Percentiles rank a stretch among this genome's conserved stretches.
These are phyloP conservation scores for Venustampulla echinocandica DNA, from an alignment of 495 filamentous ascomycete genomes.

Conservation along the genomic window DNA sequence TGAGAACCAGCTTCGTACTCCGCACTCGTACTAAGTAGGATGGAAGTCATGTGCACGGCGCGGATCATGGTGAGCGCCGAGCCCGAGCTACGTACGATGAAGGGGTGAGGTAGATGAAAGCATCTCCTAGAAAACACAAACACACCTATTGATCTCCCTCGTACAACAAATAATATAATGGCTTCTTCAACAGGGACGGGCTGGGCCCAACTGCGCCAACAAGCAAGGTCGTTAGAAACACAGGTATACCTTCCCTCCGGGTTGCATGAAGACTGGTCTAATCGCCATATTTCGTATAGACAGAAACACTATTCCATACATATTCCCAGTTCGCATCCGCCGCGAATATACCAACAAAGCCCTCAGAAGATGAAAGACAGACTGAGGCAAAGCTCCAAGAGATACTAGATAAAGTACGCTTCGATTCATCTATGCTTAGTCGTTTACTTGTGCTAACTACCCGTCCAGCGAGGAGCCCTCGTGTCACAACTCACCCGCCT, in stretches of 20 bases:
- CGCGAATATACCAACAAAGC: conserved; percentile 68
- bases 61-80: too few species aligned
- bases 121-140: too few species aligned
- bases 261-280: conserved; percentile 12
- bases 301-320: conserved; percentile 85
- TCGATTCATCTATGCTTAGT: conserved; percentile 1
- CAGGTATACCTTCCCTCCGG: conserved; percentile 55
- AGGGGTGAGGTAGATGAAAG: too few species aligned
- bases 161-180: too few species aligned
- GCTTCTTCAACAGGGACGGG: conserved; percentile 68
- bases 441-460: conserved; percentile 6
- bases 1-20: too few species aligned
- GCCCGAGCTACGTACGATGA: too few species aligned
- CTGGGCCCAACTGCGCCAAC: conserved; percentile 93
- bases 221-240: conserved; percentile 81
- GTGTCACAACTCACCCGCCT: conserved; percentile 78
- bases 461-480: conserved; percentile 64
- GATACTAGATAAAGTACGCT: conserved; percentile 63
- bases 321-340: conserved; percentile 91
- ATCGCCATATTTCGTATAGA: conserved; percentile 51
- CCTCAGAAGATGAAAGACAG: conserved; percentile 74
- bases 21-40: too few species aligned
- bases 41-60: too few species aligned
- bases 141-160: too few species aligned
- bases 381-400: conserved; percentile 78